These are phyloP conservation scores for Lactarius deliciosus DNA, from an alignment of 768 basidiomycete genomes.

Conservation along the genomic window DNA sequence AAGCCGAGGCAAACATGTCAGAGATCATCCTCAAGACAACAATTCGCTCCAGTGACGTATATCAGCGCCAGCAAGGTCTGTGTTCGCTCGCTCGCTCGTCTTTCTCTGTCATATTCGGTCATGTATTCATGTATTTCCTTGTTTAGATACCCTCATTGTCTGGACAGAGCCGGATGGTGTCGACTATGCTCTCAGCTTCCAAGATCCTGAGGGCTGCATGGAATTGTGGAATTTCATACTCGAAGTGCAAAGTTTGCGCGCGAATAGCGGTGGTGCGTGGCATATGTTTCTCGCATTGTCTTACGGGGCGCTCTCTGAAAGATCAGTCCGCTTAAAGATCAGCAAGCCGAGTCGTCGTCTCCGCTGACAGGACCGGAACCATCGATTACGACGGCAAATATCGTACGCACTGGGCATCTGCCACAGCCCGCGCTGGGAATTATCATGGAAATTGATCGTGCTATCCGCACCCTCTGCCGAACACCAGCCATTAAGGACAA, in stretches of 20 bases:
- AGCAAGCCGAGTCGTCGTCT: constrained; percentile 52
- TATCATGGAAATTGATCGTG: constrained; percentile 74
- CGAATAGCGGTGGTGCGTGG: constrained; percentile 60
- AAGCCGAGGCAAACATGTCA: constrained; percentile 69
- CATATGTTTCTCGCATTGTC: neutral
- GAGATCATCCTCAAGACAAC: constrained; percentile 76
- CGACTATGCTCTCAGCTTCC: constrained; percentile 96
- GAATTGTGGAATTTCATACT: constrained; percentile 98
- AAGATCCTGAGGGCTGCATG: constrained; percentile 90
- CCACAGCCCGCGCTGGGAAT: constrained; percentile 76
- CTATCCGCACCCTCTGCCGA: constrained; percentile 72
- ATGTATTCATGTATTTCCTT: constrained; percentile 14
- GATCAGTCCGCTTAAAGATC: constrained; percentile 42
- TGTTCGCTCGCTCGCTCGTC: constrained; percentile 24
- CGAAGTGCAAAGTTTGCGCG: constrained; percentile 80
- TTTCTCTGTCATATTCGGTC: constrained; percentile 13
- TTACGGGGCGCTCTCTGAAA: constrained; percentile 26
- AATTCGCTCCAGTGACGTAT: constrained; percentile 80
- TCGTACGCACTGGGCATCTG: constrained; percentile 70
- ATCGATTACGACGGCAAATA: constrained; percentile 57
- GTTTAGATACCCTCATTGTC: constrained; percentile 90
- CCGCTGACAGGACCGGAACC: constrained; percentile 58
- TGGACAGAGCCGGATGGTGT: constrained; percentile 97
- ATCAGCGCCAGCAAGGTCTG: constrained; percentile 84
- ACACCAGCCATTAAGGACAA: constrained; percentile 75